Base-by-base conservation (phyloP, 805 yeast species). In the Sungouiella thailandica region DNA sequence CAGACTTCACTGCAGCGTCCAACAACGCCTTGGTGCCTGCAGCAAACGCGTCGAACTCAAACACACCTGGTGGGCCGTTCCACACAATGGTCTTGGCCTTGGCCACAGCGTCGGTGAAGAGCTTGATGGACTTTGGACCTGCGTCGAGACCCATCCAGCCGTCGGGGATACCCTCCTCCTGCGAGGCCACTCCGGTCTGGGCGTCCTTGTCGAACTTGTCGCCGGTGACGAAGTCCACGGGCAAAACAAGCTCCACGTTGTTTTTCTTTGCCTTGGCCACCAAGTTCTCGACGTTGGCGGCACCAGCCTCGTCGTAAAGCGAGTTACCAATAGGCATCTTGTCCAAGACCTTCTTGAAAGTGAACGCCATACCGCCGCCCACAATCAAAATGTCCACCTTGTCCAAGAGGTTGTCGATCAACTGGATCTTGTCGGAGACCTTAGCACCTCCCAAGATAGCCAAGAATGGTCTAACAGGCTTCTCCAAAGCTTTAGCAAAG, bases 11-110 rank as follows among this genome's bases (percentile, higher is more conserved):
- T 58, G 82, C 82, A 53, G 93, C 95, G 45, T 80, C 95, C 55
- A 90, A 80, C 68, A 90, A 69, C 41, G 87, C 65, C 72, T 89
- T 85, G 61, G 97, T 90, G 70, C 97, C 97, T 41, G 68, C 68
- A 52, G 96, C 83, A 62, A 93, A 93, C 57, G 75, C 76, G 52
- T 86, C 96, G 59, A 93, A 93, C 75, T 93, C 98, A 65, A 93
- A 93, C 54, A 93, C 98, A 77, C 98, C 98, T 69, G 98, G 97
- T 48, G 98, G 98, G 65, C 98, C 98, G 76, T 93, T 93, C 98
- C 98, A 93, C 62, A 93, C 93, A 57, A 93, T 90, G 57, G 98
- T 93, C 80, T 90, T 88, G 53, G 98, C 94, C 69, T 82, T 75
- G 48, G 83, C 83, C 53, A 93, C 86, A 47, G 96, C 81, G 49